Base-by-base conservation (phyloP, 306 rosid species). In the Betula pendula region DNA sequence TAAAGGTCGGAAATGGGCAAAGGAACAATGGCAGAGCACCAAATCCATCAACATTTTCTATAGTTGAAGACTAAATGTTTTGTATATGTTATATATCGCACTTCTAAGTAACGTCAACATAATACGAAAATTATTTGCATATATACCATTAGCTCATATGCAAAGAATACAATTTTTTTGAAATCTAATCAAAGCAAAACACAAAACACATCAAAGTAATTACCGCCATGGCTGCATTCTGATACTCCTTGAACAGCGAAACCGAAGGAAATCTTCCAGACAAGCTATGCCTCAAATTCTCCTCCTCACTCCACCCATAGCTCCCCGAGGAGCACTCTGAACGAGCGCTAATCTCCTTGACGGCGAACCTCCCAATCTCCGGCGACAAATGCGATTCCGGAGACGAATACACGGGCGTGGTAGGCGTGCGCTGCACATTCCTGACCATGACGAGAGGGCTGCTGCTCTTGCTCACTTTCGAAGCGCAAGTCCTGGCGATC, bases 141-240 rank as follows among this genome's bases (percentile, higher is more conserved):
- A 48, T 49, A 51, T 33, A 33, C 19, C 13, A 8, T 16, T 25
- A 59, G 22, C 59, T 0, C 11, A 19, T 52, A 52, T 52, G 59
- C 33, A 56, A 56, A 10, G 16, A n/a, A 20, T 9, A 24, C 42
- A 33, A 63, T 16, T 51, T 8, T 8, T 33, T 65, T 4, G 12
- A 35, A 65, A 19, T 35, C 27, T 2, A 13, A 65, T n/a, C 7
- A 38, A 65, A 24, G 22, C 0, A 24, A 69, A 10, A 38, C 42
- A 6, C 42, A 15, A 56, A 68, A 49, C 17, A 9, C 27, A 70
- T 69, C 0, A 19, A 72, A 72, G 4, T 0, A 81, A 31, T 78
- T 85, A 94, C 98, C 90, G 91, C 96, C 97, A 91, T 91, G n/a
- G 98, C 98, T 63, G 96, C 85, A 86, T 85, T 89, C 76, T 92